These are phyloP conservation scores for Termitomyces titanicus DNA, from an alignment of 768 basidiomycete genomes.

Conservation along the genomic window DNA sequence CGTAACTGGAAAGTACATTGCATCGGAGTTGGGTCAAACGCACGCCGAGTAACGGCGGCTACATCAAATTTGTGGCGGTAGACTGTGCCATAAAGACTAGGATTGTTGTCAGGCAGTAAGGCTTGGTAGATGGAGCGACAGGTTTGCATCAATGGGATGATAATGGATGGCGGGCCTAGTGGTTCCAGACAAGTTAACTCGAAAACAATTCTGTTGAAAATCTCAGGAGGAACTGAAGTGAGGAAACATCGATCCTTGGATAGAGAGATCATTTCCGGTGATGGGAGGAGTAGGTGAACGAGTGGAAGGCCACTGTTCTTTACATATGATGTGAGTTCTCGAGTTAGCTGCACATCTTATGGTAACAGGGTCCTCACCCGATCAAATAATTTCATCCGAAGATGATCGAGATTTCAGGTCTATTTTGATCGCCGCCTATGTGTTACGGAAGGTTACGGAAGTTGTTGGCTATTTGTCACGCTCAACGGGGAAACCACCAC, in stretches of 20 bases:
- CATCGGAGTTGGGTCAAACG: conserved; percentile 30
- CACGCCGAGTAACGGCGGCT: conserved; percentile 47
- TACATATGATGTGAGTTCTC: background rate
- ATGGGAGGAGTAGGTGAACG: background rate
- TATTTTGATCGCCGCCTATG: too few relatives aligned
- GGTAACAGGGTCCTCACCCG: too few relatives aligned
- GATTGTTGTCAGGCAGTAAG: conserved; percentile 28
- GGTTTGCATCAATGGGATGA: conserved; percentile 47
- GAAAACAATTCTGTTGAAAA: conserved; percentile 42
- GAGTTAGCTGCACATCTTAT: too few relatives aligned
- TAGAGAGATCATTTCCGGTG: background rate
- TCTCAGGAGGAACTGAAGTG: conserved; percentile 4
- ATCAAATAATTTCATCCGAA: too few relatives aligned
- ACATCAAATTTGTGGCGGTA: conserved; percentile 57
- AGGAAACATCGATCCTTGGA: background rate
- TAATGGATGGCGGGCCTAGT: conserved; percentile 41
- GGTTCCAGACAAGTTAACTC: conserved; percentile 37
- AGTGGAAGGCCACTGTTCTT: background rate
- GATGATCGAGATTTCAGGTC: too few relatives aligned
- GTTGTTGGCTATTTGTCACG: too few relatives aligned
- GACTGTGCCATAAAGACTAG: conserved; percentile 47
- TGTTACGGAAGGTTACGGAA: too few relatives aligned
- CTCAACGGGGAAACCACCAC: too few relatives aligned
- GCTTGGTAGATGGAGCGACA: conserved; percentile 34
- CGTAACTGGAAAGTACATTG: conserved; percentile 34